Conservation (phyloP, 805 yeast genomes). For the Yarrowia porcina region DNA sequence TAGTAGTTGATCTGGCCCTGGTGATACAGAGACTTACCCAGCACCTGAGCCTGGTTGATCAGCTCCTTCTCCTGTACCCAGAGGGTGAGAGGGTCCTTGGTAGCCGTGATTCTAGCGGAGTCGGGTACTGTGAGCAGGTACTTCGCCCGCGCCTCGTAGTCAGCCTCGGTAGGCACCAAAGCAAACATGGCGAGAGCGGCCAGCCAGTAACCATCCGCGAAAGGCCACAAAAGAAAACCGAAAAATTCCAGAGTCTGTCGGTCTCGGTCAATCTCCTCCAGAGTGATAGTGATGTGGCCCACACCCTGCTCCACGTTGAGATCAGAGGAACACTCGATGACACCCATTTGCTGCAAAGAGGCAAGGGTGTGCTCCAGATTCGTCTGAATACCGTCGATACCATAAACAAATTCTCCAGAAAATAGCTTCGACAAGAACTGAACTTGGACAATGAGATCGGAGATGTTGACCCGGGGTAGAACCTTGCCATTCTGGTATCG, state of each 20-base stretch:
- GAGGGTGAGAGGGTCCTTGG: constrained; percentile 28
- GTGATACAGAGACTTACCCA: constrained; percentile 44
- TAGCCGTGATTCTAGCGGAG: background rate
- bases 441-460: constrained; percentile 36
- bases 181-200: constrained; percentile 40
- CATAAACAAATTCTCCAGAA: constrained; percentile 43
- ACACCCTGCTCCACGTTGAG: constrained; percentile 29
- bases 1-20: constrained; percentile 43
- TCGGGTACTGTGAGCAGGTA: background rate
- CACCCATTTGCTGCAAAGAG: constrained; percentile 35
- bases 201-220: constrained; percentile 45
- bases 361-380: constrained; percentile 38
- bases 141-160: constrained; percentile 18
- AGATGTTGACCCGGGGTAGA: constrained; percentile 31
- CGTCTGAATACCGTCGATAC: constrained; percentile 39
- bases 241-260: constrained; percentile 42
- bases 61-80: constrained; percentile 39
- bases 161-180: constrained; percentile 35
- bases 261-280: constrained; percentile 31
- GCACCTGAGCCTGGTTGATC: constrained; percentile 38
- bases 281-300: constrained; percentile 25
- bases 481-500: constrained; percentile 32
- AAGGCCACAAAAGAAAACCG: constrained; percentile 45
- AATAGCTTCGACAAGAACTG: constrained; percentile 40
- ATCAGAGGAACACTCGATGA: constrained; percentile 32